A percentile compares a stretch with the other conserved stretches of the same genome.
phyloP scores from a whole-genome alignment of 805 yeast genomes.

The Komagataella pastoris region DNA sequence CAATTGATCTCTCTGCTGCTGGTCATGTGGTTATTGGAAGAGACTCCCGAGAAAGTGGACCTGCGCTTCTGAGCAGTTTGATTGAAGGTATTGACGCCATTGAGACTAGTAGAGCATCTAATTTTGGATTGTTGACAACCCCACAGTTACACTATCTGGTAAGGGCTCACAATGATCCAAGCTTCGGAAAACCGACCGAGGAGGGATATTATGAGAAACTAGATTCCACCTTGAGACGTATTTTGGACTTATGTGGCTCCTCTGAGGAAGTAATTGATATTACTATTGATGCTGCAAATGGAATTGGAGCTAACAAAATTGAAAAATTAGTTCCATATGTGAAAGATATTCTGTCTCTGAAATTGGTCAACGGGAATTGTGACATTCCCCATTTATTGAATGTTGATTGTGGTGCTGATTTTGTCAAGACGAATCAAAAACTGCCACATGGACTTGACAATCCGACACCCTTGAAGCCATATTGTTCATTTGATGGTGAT shows the following conservation, averaged over 20 bases:
- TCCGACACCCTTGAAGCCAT: conserved; percentile 34
- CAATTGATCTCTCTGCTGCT: conserved; percentile 26
- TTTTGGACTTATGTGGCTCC: conserved; percentile 18
- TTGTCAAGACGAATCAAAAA: conserved; percentile 77
- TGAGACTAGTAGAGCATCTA: conserved; percentile 27
- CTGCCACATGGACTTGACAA: conserved; percentile 46
- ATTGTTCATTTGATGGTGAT: conserved; percentile 91
- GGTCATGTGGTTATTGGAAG: conserved; percentile 58
- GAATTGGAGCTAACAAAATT: conserved; percentile 84
- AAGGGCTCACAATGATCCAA: conserved; percentile 50
- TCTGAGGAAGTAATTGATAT: conserved; percentile 24
- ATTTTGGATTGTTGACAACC: conserved; percentile 71
- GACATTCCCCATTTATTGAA: conserved; percentile 48
- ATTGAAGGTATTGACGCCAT: conserved; percentile 45
- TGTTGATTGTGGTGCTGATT: conserved; percentile 87
- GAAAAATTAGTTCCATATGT: conserved; percentile 27
- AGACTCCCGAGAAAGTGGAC: conserved; percentile 84
- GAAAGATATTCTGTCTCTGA: conserved; percentile 23
- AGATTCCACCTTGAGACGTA: conserved; percentile 33
- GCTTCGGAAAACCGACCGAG: conserved; percentile 51
- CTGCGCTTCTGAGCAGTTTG: conserved; percentile 42
- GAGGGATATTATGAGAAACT: conserved; percentile 60
- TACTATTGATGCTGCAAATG: conserved; percentile 86
- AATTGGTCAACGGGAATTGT: conserved; percentile 40
- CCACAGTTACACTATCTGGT: conserved; percentile 90